phyloP scores from a whole-genome alignment of 768 basidiomycete genomes.

The Trametopsis cervina region DNA sequence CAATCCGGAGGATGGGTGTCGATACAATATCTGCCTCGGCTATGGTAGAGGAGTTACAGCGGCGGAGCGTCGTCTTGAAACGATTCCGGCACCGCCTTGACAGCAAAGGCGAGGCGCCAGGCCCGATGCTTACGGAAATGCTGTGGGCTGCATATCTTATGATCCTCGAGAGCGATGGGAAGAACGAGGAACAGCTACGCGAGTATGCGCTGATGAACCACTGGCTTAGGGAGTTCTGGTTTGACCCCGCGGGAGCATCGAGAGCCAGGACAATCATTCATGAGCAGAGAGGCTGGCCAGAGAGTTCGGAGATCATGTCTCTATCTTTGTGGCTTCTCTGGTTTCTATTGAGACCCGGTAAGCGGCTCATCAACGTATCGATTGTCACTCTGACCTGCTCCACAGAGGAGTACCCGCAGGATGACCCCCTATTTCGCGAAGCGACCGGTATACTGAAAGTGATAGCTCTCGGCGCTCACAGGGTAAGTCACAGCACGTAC shows the following conservation, averaged over 20 bases:
- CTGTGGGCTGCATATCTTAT: slow-evolving; percentile 69
- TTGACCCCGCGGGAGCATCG: slow-evolving; percentile 52
- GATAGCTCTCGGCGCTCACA: slow-evolving; percentile 63
- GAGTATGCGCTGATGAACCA: slow-evolving; percentile 54
- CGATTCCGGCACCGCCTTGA: slow-evolving; percentile 40
- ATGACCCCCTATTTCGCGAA: slow-evolving; percentile 34
- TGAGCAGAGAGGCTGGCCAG: slow-evolving; percentile 45
- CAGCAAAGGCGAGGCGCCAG: slow-evolving; percentile 10
- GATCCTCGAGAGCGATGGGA: slow-evolving; percentile 77
- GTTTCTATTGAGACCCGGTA: slow-evolving; percentile 60
- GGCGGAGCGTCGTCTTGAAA: slow-evolving; percentile 52
- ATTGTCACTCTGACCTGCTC: not conserved
- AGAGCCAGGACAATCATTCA: slow-evolving; percentile 26
- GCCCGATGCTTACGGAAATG: slow-evolving; percentile 30
- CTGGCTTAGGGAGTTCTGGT: slow-evolving; percentile 67
- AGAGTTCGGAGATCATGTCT: slow-evolving; percentile 41
- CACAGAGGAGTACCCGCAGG: slow-evolving; percentile 42
- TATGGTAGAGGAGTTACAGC: slow-evolving; percentile 57
- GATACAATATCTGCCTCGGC: slow-evolving; percentile 32
- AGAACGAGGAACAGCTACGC: slow-evolving; percentile 64
- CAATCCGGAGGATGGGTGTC: slow-evolving; percentile 41
- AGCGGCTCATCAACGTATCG: slow-evolving; percentile 18
- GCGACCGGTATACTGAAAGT: slow-evolving; percentile 48
- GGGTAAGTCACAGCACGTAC: slow-evolving; percentile 29
- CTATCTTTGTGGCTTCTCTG: slow-evolving; percentile 78